Evolutionary conservation across 2,329 filamentous ascomycete species (phyloP).

Genomic region (Lachnellula occidentalis): DNA sequence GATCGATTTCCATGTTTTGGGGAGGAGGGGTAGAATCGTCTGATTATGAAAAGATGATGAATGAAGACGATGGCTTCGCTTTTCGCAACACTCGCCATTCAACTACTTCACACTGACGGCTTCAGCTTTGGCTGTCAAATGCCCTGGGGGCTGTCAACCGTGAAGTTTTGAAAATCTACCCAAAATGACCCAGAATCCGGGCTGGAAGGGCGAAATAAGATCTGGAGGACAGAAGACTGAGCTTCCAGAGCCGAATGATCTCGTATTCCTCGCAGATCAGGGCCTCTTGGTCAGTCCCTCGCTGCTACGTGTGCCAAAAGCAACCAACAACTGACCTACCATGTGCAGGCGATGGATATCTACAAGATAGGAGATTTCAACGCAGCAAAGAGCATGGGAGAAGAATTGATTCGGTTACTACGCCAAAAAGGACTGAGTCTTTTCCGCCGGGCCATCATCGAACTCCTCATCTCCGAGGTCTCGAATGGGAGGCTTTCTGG

Average conservation of each 20-base stretch:
- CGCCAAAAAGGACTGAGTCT: neutral
- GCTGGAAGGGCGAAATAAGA: neutral
- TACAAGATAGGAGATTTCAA: neutral
- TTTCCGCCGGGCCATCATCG: neutral
- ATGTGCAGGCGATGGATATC: slow-evolving; percentile 1
- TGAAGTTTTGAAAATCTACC: neutral
- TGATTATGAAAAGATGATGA: no score
- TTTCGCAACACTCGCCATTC: no score
- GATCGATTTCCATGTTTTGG: no score
- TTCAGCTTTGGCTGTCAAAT: no score
- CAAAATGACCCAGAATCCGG: neutral
- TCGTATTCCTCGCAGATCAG: slow-evolving; percentile 1
- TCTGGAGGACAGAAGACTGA: neutral
- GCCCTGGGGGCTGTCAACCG: no score
- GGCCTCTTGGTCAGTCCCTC: neutral
- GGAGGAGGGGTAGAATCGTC: no score
- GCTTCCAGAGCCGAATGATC: slow-evolving; percentile 1
- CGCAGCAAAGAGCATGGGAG: neutral
- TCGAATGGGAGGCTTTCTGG: neutral
- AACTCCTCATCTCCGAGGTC: slow-evolving; percentile 2
- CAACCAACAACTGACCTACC: neutral
- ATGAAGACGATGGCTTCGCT: no score
- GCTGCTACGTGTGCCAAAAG: neutral
- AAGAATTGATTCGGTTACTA: neutral
- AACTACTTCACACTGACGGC: no score